Conservation (phyloP, 805 yeast genomes). For the Cyberlindnera meyerae region DNA sequence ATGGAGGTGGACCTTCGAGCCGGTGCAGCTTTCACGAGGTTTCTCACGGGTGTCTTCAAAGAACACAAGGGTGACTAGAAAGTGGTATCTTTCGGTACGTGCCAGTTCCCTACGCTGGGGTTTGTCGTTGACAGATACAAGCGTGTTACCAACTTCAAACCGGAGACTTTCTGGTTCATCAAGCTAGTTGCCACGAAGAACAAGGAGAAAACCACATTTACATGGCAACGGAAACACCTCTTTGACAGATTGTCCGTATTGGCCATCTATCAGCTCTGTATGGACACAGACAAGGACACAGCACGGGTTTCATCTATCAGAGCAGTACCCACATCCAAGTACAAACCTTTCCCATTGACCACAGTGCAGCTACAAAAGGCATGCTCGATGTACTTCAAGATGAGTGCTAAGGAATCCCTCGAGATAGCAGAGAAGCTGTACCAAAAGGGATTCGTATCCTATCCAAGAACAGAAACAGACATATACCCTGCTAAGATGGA, state of each 20-base stretch:
- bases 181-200: constrained; percentile 46
- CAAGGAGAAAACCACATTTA: constrained; percentile 38
- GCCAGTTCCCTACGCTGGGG: constrained; percentile 96
- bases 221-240: constrained; percentile 69
- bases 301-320: constrained; percentile 50
- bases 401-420: constrained; percentile 77
- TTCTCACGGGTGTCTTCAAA: constrained; percentile 55
- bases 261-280: constrained; percentile 63
- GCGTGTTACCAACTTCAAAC: constrained; percentile 62
- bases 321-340: constrained; percentile 65
- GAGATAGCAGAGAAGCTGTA: constrained; percentile 80
- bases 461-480: constrained; percentile 98
- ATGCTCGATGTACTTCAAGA: constrained; percentile 67
- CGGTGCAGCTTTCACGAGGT: constrained; percentile 84
- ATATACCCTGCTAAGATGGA: constrained; percentile 76
- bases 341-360: constrained; percentile 85
- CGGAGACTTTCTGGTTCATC: constrained; percentile 80
- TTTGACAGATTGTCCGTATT: constrained; percentile 69
- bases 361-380: constrained; percentile 90
- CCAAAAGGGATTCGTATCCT: constrained; percentile 80
- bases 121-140: constrained; percentile 90
- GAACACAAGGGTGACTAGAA: constrained; percentile 12
- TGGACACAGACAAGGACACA: constrained; percentile 34
- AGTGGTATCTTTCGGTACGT: constrained; percentile 72
- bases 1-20: constrained; percentile 84